Percentiles rank a stretch among this genome's conserved stretches.
Conservation (phyloP, 306 rosid species). For the Purshia tridentata region DNA sequence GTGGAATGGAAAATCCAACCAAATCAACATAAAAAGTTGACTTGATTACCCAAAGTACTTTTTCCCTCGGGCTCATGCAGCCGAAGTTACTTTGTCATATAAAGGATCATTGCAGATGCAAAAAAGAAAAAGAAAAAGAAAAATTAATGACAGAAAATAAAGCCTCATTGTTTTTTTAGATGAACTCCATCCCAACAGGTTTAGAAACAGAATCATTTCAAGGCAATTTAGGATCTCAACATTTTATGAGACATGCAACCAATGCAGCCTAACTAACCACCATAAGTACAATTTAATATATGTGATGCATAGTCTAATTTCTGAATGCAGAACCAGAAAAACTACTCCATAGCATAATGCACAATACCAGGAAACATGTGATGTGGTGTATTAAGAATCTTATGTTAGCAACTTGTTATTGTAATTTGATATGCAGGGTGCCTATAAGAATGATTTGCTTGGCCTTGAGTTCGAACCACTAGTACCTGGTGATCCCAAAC, state of each 20-base stretch:
- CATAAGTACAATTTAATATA: no score
- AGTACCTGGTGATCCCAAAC: slow-evolving; percentile 55
- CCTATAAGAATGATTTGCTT: slow-evolving; percentile 82
- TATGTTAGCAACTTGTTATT: background rate
- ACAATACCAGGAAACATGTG: background rate
- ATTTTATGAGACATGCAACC: no score
- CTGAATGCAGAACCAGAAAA: background rate
- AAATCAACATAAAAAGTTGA: background rate
- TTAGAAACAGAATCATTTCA: background rate
- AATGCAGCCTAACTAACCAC: no score
- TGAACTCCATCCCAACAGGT: background rate
- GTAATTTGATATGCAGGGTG: slow-evolving; percentile 57
- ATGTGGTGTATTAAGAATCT: background rate
- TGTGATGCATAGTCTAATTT: no score
- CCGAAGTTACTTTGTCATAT: background rate
- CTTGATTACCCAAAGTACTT: background rate
- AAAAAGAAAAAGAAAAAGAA: no score
- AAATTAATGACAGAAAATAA: background rate
- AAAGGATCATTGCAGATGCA: background rate
- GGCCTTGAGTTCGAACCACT: slow-evolving; percentile 79
- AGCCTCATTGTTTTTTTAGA: background rate
- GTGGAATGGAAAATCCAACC: background rate
- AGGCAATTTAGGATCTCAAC: no score
- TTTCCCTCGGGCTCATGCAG: no score
- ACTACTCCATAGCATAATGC: background rate